Base-by-base conservation (phyloP, 495 filamentous ascomycete species). In the Terfezia claveryi region DNA sequence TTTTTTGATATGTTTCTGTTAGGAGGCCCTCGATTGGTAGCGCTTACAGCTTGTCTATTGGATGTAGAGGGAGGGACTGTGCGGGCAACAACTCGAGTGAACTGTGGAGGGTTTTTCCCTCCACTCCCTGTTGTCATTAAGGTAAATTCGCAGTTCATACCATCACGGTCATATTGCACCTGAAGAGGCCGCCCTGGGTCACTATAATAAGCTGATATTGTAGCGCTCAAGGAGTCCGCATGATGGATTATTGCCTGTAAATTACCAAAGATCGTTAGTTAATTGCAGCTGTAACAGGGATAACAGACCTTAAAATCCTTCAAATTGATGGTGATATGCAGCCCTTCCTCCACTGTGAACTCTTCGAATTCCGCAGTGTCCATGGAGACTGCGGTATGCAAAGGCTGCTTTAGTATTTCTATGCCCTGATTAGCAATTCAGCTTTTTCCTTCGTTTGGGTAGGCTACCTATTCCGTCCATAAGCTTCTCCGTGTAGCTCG, bases 401-500 rank as follows among this genome's bases (percentile, higher is more conserved):
- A 75, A 2, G 91, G 89, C 66, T 93, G 84, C 68, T 93, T 94
- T 49, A 98, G 74, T 36, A 93, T 78, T 61, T 94, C 87, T 88
- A 51, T 12, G 37, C 12, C 16, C 6, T 46, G 36, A 36, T 50
- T 36, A 57, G 66, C 56, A 65, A 56, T 10, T 10, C 6, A 41
- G 38, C 37, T 4, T 2, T 27, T 38, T 11, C n/a, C 27, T 53
- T 20, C 16, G 17, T 41, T n/a, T 41, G 38, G 1, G 52, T 8
- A 51, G 54, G 68, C 32, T 68, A 85, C 85, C 83, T 72, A 84
- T 91, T 10, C 85, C 86, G 56, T 82, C 80, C 53, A 76, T 76
- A 38, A 88, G 76, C 66, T 91, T 94, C 61, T 94, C 91, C 1
- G 89, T 96, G 62, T 89, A 96, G 66, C 88, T 95, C 2, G 86